Base-by-base conservation (phyloP, 179 eudicot species). In the Gypsophila paniculata region DNA sequence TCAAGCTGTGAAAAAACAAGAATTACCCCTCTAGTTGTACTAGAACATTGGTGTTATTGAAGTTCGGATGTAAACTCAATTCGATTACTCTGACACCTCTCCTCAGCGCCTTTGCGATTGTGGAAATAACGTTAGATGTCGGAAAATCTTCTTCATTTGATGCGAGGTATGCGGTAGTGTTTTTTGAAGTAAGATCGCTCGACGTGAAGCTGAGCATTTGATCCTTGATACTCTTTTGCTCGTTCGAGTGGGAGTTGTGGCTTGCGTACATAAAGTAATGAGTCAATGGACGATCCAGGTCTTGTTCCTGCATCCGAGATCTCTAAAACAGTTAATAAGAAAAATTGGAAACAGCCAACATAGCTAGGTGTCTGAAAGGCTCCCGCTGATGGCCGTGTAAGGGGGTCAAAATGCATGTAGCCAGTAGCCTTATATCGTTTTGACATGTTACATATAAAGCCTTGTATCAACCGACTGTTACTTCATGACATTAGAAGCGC, bases 201-300 rank as follows among this genome's bases (percentile, higher is more conserved):
- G 11, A 46, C 18, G 18, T 58, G 10, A 59, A 25, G 58, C 17
- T 63, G 26, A 61, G 5, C 21, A 6, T 70, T 2, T 22, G 74
- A 49, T 0, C 18, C 0, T 59, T 25, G 36, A 29, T 42, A 38
- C 3, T 5, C 12, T 62, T 49, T 9, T 64, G 15, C 51, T 52
- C 34, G 62, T 49, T 19, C 9, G 71, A 59, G 67, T 71, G 65
- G 57, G 71, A 64, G 71, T 19, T 21, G 29, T 65, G 67, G 44
- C 71, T 72, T 54, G 79, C 21, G 60, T 71, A 15, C 71, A 72
- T 69, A 36, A 63, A 76, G 55, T 76, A 76, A 15, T 76, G 13
- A 18, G 71, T 58, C 7, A 76, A 32, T 25, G 53, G 15, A 10
- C n/a, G 34, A 0, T 53, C 17, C 75, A 22, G 61, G n/a, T 71